phyloP scores from a whole-genome alignment of 306 rosid genomes.

The Pueraria montana region DNA sequence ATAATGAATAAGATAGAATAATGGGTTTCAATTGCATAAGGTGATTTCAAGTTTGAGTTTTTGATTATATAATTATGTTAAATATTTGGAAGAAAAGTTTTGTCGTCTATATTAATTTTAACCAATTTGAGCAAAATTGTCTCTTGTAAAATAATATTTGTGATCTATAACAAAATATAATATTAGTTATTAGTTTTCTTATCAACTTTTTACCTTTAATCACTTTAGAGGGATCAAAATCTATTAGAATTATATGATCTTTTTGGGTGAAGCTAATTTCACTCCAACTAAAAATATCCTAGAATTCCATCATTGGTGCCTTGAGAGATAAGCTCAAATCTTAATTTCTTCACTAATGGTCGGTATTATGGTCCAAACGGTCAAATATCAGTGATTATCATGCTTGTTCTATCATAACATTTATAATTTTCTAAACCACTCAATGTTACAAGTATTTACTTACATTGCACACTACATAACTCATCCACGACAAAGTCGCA shows the following conservation, averaged over 20 bases:
- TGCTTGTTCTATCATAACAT: background rate
- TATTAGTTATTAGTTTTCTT: too few relatives aligned
- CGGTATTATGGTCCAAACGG: background rate
- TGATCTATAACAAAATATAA: too few relatives aligned
- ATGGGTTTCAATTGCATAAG: too few relatives aligned
- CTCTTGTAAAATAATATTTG: too few relatives aligned
- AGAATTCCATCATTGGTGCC: background rate
- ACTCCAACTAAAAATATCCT: background rate
- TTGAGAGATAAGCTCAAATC: conserved; percentile 16
- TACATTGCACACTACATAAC: background rate
- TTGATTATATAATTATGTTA: too few relatives aligned
- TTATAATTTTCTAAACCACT: background rate
- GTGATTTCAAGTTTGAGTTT: too few relatives aligned
- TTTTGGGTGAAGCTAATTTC: background rate
- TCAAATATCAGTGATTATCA: background rate
- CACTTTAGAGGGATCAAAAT: too few relatives aligned
- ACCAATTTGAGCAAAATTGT: too few relatives aligned
- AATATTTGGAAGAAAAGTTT: too few relatives aligned
- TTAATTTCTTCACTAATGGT: conserved; percentile 13
- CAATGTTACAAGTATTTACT: background rate
- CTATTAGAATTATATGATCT: background rate
- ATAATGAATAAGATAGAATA: too few relatives aligned
- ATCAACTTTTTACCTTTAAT: background rate
- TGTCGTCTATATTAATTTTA: too few relatives aligned
- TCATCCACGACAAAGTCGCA: conserved; percentile 26